Conservation (phyloP, 306 rosid species). For the Citrullus colocynthis region DNA sequence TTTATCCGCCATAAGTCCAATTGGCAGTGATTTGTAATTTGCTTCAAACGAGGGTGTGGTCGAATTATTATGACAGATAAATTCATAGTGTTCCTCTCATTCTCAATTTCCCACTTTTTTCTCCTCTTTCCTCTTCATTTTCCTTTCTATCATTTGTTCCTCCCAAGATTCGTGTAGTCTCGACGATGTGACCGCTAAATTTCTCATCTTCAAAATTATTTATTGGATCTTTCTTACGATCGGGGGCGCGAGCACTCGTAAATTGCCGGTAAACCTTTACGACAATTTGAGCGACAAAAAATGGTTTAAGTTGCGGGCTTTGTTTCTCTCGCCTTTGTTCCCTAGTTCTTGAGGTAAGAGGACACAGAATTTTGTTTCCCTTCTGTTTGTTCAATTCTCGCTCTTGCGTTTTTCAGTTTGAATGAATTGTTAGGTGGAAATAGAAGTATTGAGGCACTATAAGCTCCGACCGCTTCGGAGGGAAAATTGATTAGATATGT, state of each 20-base stretch:
- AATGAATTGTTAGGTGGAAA: neutral
- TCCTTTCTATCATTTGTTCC: neutral
- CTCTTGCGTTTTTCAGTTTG: neutral
- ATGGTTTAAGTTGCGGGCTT: neutral
- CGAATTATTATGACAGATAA: neutral
- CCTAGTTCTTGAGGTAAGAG: neutral
- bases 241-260: neutral
- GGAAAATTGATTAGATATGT: neutral
- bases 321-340: neutral
- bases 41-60: neutral
- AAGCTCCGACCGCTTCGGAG: neutral
- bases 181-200: neutral
- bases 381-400: neutral
- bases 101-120: neutral
- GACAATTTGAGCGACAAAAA: neutral
- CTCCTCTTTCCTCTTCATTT: neutral
- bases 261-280: neutral
- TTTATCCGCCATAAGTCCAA: neutral
- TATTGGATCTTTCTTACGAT: neutral
- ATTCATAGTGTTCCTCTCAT: neutral
- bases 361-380: neutral
- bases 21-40: neutral
- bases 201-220: neutral
- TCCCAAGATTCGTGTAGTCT: neutral
- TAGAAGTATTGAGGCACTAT: neutral